These are phyloP conservation scores for Avena atlantica DNA, from an alignment of 176 grass and related monocot genomes.

Conservation along the genomic window DNA sequence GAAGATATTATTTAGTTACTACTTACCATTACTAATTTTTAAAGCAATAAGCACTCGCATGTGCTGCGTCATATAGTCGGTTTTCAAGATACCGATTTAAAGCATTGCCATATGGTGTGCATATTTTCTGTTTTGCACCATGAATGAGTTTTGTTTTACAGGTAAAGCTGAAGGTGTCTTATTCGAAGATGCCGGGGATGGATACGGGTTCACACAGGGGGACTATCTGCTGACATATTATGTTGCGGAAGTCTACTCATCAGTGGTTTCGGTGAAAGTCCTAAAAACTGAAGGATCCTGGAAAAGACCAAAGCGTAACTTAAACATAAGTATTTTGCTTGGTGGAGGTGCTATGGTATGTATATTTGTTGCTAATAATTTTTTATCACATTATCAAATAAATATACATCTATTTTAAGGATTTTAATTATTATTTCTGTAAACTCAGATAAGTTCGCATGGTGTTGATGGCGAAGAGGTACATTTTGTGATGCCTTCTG, in stretches of 20 bases:
- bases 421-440: not conserved
- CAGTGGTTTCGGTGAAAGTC: slow-evolving; percentile 68
- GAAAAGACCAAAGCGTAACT: slow-evolving; percentile 62
- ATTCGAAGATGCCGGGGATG: slow-evolving; percentile 89
- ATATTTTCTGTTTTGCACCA: slow-evolving; percentile 14
- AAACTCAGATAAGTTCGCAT: slow-evolving; percentile 63
- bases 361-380: not conserved
- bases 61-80: not conserved
- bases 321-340: slow-evolving; percentile 75
- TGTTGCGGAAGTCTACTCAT: slow-evolving; percentile 64
- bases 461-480: slow-evolving; percentile 82
- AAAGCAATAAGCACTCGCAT: not conserved
- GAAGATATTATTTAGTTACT: slow-evolving; percentile 7
- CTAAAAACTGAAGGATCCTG: slow-evolving; percentile 69
- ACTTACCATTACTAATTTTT: not conserved
- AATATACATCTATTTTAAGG: not conserved
- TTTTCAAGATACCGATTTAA: slow-evolving; percentile 34
- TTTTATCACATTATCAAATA: slow-evolving; percentile 7
- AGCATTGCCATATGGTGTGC: not conserved
- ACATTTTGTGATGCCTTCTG: slow-evolving; percentile 60
- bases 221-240: slow-evolving; percentile 84
- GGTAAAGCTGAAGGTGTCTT: slow-evolving; percentile 87
- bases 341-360: slow-evolving; percentile 86
- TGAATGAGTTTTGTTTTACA: slow-evolving; percentile 34
- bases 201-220: slow-evolving; percentile 75